Base-by-base conservation (phyloP, 163 green algal species). In the Scenedesmus sp. region DNA sequence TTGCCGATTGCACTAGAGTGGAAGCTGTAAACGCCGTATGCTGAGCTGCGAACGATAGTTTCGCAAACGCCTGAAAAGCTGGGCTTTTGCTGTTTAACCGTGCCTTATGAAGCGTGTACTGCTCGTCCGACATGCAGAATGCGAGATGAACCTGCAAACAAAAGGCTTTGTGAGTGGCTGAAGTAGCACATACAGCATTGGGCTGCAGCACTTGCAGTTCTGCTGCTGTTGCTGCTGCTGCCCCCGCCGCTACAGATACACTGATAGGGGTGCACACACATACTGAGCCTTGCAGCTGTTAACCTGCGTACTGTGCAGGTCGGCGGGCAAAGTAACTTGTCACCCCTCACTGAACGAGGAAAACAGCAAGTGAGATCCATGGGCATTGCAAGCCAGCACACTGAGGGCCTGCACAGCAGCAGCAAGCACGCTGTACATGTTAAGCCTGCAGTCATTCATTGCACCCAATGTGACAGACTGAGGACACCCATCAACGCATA, bases 81-180 rank as follows among this genome's bases (percentile, higher is more conserved):
- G 20, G 46, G 23, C 23, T 79, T 16, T 26, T 76, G 70, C 70
- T 79, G 52, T 15, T 85, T 54, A 55, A 52, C 12, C 5, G 1
- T 15, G 12, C 4, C 23, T 52, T 9, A 88, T 95, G 93, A 88
- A 91, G 23, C 70, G 85, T 2, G 67, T 96, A 8, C 73, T 95
- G 16, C 87, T 96, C 0, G 76, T 96, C 23, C 93, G 94, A 12
- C 93, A 96, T 85, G 93, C 83, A 13, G 92, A 96, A 60, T 96
- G 91, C 56, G 60, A 90, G 6, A 96, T 95, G 93, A 96, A 96
- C 82, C 92, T 96, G 85, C 15, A 84, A 8, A 77, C 76, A 0
- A 77, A 91, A 54, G 57, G 79, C 0, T 81, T 91, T 66, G 76
- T 91, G n/a, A 59, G 84, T 79, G 76, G n/a, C 74, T 18, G 74